Evolutionary conservation across 2,329 filamentous ascomycete genomes (phyloP).

Genomic region (Hypomyces perniciosus): DNA sequence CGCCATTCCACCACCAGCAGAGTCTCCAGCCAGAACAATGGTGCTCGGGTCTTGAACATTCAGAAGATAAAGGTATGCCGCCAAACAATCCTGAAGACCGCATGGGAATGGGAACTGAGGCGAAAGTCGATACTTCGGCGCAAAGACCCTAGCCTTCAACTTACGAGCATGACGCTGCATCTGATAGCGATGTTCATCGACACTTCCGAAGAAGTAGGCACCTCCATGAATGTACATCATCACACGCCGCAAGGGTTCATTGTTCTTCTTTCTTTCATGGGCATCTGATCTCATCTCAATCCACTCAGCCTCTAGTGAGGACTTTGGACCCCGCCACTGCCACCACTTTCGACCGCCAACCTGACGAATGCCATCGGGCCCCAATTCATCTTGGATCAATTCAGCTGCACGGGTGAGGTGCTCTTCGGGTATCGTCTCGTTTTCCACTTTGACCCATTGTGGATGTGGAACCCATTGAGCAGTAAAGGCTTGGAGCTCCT

Average conservation of each 20-base stretch:
- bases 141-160: conserved; percentile 82
- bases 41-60: conserved; percentile 69
- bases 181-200: conserved; percentile 97
- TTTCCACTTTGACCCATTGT: conserved; percentile 76
- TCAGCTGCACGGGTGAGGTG: conserved; percentile 61
- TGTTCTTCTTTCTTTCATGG: conserved; percentile 58
- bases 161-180: conserved; percentile 94
- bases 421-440: conserved; percentile 58
- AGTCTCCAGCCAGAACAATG: conserved; percentile 86
- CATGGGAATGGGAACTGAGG: conserved; percentile 97
- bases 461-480: conserved; percentile 86
- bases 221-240: conserved; percentile 95
- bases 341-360: conserved; percentile 84
- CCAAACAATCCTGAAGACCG: conserved; percentile 81
- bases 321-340: conserved; percentile 71
- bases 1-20: conserved; percentile 87
- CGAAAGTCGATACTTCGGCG: conserved; percentile 78
- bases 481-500: conserved; percentile 89
- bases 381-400: conserved; percentile 67
- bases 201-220: conserved; percentile 90
- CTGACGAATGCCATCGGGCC: conserved; percentile 62
- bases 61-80: conserved; percentile 79
- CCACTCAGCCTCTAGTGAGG: conserved; percentile 77
- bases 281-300: conserved; percentile 84
- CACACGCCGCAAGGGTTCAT: conserved; percentile 60